Percentiles rank a stretch among this genome's conserved stretches.
Evolutionary conservation across 2,329 filamentous ascomycete genomes (phyloP).

Genomic region (Gyromitra esculenta): DNA sequence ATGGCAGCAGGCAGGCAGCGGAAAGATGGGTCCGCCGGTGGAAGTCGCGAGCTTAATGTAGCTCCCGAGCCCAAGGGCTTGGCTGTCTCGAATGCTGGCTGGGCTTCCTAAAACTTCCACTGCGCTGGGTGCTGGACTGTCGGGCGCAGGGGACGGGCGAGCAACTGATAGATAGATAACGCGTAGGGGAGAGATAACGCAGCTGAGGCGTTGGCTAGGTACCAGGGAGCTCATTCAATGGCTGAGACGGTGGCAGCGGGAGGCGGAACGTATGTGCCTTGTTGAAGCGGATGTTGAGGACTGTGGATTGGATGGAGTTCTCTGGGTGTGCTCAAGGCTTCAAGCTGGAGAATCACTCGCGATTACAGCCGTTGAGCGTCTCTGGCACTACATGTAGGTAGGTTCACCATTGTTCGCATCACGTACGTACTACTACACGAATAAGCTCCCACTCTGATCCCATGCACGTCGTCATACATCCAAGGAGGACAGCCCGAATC

Average conservation of each 20-base stretch:
- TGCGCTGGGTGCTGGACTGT: not conserved
- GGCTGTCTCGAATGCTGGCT: conserved; percentile 26
- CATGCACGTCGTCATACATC: conserved; percentile 20
- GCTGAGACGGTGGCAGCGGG: not conserved
- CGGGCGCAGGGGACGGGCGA: conserved; percentile 26
- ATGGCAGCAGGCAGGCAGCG: not conserved
- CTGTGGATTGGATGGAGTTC: not conserved
- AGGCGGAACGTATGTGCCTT: not conserved
- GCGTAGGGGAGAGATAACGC: conserved; percentile 31
- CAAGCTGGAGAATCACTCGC: not conserved
- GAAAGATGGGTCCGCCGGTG: conserved; percentile 14
- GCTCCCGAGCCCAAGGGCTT: conserved; percentile 28
- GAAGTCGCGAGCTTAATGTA: conserved; percentile 39
- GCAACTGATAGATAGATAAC: conserved; percentile 18
- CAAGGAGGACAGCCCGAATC: conserved; percentile 7
- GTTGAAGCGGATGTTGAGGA: not conserved
- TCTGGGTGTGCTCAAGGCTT: not conserved
- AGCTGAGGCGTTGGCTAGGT: not conserved
- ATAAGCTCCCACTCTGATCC: conserved; percentile 5
- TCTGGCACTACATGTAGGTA: not conserved
- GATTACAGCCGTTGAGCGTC: not conserved
- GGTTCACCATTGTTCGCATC: too few species aligned
- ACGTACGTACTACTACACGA: not conserved
- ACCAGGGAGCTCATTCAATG: not conserved
- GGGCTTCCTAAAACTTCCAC: conserved; percentile 15